Evolutionary conservation across 768 basidiomycete genomes (phyloP), one percentile per base, ranked within the genome.

Genomic region (Amanita rimosa): DNA sequence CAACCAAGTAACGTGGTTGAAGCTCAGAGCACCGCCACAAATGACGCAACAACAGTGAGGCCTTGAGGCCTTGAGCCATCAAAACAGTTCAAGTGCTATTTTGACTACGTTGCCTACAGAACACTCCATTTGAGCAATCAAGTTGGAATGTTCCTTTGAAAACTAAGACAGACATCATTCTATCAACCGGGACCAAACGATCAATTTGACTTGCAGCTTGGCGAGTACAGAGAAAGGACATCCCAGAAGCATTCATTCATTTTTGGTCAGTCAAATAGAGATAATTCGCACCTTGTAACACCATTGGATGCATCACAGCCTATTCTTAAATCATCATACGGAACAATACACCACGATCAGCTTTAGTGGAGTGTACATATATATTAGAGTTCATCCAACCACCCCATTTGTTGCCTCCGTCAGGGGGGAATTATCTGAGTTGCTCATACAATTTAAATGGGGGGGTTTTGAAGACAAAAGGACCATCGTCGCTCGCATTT

Each of bases 401-500:
- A 11, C 29, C 19, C 14, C 16, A 1, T 22, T 16, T 7, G 4
- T 29, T 21, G 41, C n/a, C 26, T 26, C 24, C 16, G 9, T 7
- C 9, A 21, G 3, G 29, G 10, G 6, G 19, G 13, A 26, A 21
- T 49, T 14, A 51, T 51, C 50, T 44, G 10, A 51, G 42, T 34
- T 46, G 42, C 36, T 51, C 50, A 26, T 51, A 51, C n/a, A 51
- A 6, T 22, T 35, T 37, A 26, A 44, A 51, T 21, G 36, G n/a
- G 9, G 36, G 35, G 2, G 50, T 21, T 39, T 45, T 44, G n/a
- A 51, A 51, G 11, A 42, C 17, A 24, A 51, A 51, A 13, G 50
- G 50, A 8, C 26, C 50, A 7, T 51, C 50, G 39, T 51, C 50
- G 11, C 24, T 49, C 14, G 48, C 22, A 24, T 24, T 33, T 42